Conservation (phyloP, 257 asterid species). For the Ilex asprella region DNA sequence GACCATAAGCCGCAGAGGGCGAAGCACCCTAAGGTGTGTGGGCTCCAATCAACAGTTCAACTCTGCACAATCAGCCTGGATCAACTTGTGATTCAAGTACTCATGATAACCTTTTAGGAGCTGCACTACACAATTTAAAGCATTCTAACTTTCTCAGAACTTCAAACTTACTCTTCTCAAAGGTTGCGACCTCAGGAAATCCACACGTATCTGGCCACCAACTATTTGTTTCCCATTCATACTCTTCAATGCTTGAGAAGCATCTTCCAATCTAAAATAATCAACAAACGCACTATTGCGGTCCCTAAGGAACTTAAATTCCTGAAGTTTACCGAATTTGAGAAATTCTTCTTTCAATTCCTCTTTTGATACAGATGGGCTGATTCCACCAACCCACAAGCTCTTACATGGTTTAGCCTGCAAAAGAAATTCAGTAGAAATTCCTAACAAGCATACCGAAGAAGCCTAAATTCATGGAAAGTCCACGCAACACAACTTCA, state of each 20-base stretch:
- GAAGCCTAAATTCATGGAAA: too few relatives aligned
- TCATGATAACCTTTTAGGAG: neutral
- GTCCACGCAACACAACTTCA: too few relatives aligned
- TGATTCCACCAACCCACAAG: slow-evolving; percentile 90
- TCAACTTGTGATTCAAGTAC: neutral
- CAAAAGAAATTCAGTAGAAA: slow-evolving; percentile 19
- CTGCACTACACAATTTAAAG: too few relatives aligned
- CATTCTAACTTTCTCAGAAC: neutral
- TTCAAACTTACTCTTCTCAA: slow-evolving; percentile 68
- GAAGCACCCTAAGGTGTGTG: too few relatives aligned
- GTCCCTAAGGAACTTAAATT: slow-evolving; percentile 75
- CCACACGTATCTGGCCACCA: slow-evolving; percentile 81
- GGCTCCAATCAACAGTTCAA: neutral
- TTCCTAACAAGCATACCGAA: slow-evolving; percentile 1
- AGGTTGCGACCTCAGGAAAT: slow-evolving; percentile 81
- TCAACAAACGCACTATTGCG: slow-evolving; percentile 81
- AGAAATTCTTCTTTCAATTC: slow-evolving; percentile 78
- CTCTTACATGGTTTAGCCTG: slow-evolving; percentile 97
- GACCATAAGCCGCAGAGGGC: neutral
- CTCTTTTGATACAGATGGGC: slow-evolving; percentile 69
- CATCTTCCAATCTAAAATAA: slow-evolving; percentile 70
- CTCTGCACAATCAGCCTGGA: too few relatives aligned
- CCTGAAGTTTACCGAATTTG: slow-evolving; percentile 76
- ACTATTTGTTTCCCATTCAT: slow-evolving; percentile 76
- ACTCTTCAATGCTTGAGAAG: slow-evolving; percentile 64